Evolutionary conservation across 768 basidiomycete genomes (phyloP), one percentile per base, ranked within the genome.

Genomic region (Boletus pseudopeckii): DNA sequence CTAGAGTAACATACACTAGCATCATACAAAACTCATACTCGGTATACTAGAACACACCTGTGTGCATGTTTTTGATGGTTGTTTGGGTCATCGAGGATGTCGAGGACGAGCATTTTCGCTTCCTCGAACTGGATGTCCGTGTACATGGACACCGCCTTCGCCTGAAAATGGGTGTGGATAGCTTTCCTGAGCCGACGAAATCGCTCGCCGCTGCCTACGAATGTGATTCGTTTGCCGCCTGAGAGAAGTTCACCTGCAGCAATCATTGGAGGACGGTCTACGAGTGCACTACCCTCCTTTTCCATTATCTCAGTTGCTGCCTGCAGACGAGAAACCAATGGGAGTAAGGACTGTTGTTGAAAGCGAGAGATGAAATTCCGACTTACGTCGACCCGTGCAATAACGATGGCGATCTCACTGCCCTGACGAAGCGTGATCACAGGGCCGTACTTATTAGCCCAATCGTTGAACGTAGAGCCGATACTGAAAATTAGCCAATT

Each of bases 231-330:
- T 75, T 83, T 82, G 0, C 79, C 79, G 5, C 81, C 80, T 0
- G 77, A 80, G 0, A 84, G 70, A 0, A 80, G 76, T 49, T 84
- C 80, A 1, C 77, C 76, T 0, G 80, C 82, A 0, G 83, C 75
- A 38, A 84, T 80, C 50, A 72, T 76, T 0, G 59, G 57, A 17
- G 83, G 83, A 33, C 83, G 69, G 61, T 84, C 83, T 0, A 70
- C 76, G 11, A 79, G 70, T 1, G 72, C 63, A 0, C 77, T 75
- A 1, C 83, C 82, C 59, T 83, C 81, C 45, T 79, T 79, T 65
- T 84, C 83, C 81, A 84, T 79, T 45, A 85, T 78, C 8, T 84
- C 82, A 0, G 79, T 73, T 0, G 81, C 81, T 10, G 80, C 81
- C 65, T 83, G 46, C 2, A 46, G 5, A 39, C n/a, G n/a, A n/a